Percentiles rank a stretch among this genome's conserved stretches.
Conservation (phyloP, 805 yeast species). For the Pichia exigua region DNA sequence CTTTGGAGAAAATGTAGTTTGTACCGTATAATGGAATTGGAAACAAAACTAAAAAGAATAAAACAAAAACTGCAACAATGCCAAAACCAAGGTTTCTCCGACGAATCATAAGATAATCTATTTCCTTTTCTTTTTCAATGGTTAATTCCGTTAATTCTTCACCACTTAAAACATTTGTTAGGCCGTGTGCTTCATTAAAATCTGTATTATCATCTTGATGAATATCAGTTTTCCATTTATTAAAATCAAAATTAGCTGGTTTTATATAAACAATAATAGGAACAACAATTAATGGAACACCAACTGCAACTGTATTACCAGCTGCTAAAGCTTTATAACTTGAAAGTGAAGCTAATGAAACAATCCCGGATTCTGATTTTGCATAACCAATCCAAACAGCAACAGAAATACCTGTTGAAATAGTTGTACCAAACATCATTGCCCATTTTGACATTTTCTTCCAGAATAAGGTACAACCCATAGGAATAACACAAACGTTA, state of each 20-base stretch:
- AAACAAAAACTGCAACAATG: slow-evolving; percentile 21
- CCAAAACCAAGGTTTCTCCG: slow-evolving; percentile 24
- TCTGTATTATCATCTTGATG: slow-evolving; percentile 34
- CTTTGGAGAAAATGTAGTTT: slow-evolving; percentile 30
- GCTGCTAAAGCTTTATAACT: slow-evolving; percentile 47
- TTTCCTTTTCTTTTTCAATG: slow-evolving; percentile 17
- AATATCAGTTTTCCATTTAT: slow-evolving; percentile 34
- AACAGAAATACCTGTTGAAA: slow-evolving; percentile 40
- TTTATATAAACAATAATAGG: slow-evolving; percentile 38
- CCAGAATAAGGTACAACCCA: slow-evolving; percentile 40
- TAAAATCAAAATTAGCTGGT: slow-evolving; percentile 46
- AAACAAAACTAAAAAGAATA: slow-evolving; percentile 24
- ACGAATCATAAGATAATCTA: slow-evolving; percentile 20
- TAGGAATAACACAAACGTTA: slow-evolving; percentile 48
- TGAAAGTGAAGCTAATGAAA: slow-evolving; percentile 31
- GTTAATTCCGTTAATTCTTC: slow-evolving; percentile 25
- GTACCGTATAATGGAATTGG: slow-evolving; percentile 37
- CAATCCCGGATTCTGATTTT: slow-evolving; percentile 20
- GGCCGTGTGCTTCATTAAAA: slow-evolving; percentile 27
- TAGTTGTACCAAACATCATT: slow-evolving; percentile 36
- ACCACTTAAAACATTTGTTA: slow-evolving; percentile 22
- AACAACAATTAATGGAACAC: slow-evolving; percentile 37
- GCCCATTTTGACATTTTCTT: slow-evolving; percentile 37
- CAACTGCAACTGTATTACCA: slow-evolving; percentile 50
- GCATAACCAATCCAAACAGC: slow-evolving; percentile 35